Evolutionary conservation across 352 stramenopile species (phyloP), one percentile per base, ranked within the genome.

Genomic region (Globisporangium viniferum): DNA sequence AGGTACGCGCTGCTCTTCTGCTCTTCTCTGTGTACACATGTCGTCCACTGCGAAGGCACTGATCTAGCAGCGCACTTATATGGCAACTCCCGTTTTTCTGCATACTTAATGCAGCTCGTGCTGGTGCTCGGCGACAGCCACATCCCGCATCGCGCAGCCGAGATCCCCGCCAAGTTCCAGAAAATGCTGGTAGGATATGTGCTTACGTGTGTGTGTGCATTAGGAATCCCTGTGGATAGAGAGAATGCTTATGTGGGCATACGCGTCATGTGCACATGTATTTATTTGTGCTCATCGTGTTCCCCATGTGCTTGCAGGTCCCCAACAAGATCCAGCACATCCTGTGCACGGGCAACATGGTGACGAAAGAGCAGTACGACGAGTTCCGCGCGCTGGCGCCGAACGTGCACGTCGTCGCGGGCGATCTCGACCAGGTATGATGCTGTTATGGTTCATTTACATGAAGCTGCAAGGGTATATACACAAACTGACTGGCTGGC

Each of bases 281-380:
- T n/a, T 7, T 46, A 8, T 27, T n/a, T 46, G 29, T 27, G 24
- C 24, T 24, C 24, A 7, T 48, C 46, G 33, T 29, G 12, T 59
- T 48, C 31, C 41, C 44, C 35, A 94, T 36, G 12, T 18, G 2
- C 0, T 22, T 5, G 78, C 75, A 99, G 59, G 85, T 99, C 12
- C 97, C 97, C 3, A 98, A 98, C 73, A 99, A 99, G 75, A 99
- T 99, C 78, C 95, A 99, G 74, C 97, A 99, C 75, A 92, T 99
- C 10, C 76, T 99, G 60, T 99, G 97, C 77, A 99, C 97, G 18
- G 98, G 98, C 35, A 99, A 99, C 77, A 78, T 99, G 68, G 91
- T 91, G 60, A 95, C 91, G 3, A 94, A 94, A 60, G 96, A 99
- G 72, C 93, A 99, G 73, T 98, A 96, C 68, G 91, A 99, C 27